Evolutionary conservation across 1,284 basidiomycete genomes (phyloP).

Genomic region (Exobasidium cylindrosporum): DNA sequence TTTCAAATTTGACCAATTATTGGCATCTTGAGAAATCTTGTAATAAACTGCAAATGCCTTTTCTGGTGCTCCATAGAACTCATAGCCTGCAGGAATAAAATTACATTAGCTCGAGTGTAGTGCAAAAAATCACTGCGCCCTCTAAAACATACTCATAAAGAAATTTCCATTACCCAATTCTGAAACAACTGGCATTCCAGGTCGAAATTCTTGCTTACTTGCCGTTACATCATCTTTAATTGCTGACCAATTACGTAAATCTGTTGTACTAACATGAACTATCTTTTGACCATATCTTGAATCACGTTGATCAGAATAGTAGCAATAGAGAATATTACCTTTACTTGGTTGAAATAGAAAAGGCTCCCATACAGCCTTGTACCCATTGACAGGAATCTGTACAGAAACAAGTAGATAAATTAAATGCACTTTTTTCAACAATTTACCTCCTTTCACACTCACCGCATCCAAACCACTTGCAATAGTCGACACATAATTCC

Average conservation of each 20-base stretch:
- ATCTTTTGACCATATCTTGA: conserved; percentile 55
- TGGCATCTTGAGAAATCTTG: conserved; percentile 25
- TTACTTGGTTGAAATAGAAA: conserved; percentile 48
- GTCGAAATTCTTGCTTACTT: conserved; percentile 46
- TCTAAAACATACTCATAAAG: conserved; percentile 56
- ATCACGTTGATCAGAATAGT: conserved; percentile 57
- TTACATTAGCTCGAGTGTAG: no score
- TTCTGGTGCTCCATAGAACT: neutral
- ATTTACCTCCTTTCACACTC: no score
- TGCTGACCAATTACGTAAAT: conserved; percentile 53
- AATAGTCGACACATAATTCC: neutral
- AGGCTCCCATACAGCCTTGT: conserved; percentile 56
- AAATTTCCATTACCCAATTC: conserved; percentile 50
- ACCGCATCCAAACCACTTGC: no score
- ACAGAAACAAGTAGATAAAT: no score
- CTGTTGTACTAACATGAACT: conserved; percentile 51
- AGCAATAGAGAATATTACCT: conserved; percentile 54
- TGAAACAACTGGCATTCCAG: conserved; percentile 55
- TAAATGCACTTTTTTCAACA: no score
- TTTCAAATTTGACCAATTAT: conserved; percentile 21
- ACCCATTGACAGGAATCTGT: conserved; percentile 29
- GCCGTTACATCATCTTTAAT: conserved; percentile 51
- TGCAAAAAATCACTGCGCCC: no score
- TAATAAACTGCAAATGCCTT: conserved; percentile 23
- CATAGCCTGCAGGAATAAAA: conserved; percentile 37